These are phyloP conservation scores for Solanum appendiculatum DNA, from an alignment of 257 asterid genomes.

Conservation along the genomic window DNA sequence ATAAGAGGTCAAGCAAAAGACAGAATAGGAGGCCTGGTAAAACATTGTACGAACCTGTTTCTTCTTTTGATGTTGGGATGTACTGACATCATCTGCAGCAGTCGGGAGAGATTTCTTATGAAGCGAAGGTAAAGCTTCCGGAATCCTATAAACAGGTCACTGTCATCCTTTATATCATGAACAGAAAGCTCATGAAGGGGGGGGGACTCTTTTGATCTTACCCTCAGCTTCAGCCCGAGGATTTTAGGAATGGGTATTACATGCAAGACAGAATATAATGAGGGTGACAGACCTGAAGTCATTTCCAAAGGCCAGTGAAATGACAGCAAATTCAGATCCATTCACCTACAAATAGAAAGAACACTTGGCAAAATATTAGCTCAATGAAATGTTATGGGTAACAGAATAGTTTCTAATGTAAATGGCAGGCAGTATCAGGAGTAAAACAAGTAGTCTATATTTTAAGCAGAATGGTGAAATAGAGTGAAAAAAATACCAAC, in stretches of 20 bases:
- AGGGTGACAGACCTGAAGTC: conserved; percentile 54
- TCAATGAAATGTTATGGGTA: neutral
- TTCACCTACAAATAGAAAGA: conserved; percentile 39
- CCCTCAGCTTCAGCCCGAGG: neutral
- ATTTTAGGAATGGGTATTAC: neutral
- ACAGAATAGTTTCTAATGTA: neutral
- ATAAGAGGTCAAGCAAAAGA: conserved; percentile 5
- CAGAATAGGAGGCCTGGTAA: neutral
- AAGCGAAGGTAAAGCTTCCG: conserved; percentile 55
- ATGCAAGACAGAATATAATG: neutral
- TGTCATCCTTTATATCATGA: conserved; percentile 4
- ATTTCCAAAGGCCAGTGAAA: conserved; percentile 71
- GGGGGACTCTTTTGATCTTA: neutral
- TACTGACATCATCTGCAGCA: conserved; percentile 41
- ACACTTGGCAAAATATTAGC: neutral
- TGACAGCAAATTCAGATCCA: conserved; percentile 70
- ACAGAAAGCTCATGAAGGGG: neutral
- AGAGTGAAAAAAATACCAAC: conserved; percentile 32
- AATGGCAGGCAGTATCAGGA: neutral
- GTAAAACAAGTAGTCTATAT: neutral
- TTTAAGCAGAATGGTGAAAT: neutral
- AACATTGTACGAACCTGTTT: conserved; percentile 29
- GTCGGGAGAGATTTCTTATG: conserved; percentile 67
- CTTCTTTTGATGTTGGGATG: conserved; percentile 41
- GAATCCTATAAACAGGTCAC: conserved; percentile 36